A percentile compares a stretch with the other conserved stretches of the same genome.
phyloP scores from a whole-genome alignment of 306 rosid genomes.

The Echinosophora koreensis region DNA sequence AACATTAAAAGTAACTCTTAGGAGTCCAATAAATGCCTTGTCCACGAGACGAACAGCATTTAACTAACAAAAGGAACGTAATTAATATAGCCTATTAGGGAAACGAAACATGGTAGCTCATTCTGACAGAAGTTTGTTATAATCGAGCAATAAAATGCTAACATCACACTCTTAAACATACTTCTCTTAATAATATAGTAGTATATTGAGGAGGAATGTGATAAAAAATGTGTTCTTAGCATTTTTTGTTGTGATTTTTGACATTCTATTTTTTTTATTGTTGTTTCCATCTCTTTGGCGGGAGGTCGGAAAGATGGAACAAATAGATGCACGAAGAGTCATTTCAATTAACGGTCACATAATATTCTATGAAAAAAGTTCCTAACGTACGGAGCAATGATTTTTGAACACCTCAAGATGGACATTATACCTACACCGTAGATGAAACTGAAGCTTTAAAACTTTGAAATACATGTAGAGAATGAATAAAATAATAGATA shows the following conservation, averaged over 20 bases:
- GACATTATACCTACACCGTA: too few relatives aligned
- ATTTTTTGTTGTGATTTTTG: conserved; percentile 51
- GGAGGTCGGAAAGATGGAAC: conserved; percentile 49
- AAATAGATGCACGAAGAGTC: conserved; percentile 58
- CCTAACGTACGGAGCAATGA: not conserved
- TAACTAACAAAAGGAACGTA: conserved; percentile 24
- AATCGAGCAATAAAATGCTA: too few relatives aligned
- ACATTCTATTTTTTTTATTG: conserved; percentile 49
- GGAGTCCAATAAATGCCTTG: not conserved
- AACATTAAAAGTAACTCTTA: conserved; percentile 32
- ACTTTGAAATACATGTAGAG: too few relatives aligned
- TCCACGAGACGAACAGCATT: conserved; percentile 4
- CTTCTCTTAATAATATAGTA: too few relatives aligned
- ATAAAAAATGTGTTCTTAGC: too few relatives aligned
- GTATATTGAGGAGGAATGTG: too few relatives aligned
- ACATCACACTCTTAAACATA: too few relatives aligned
- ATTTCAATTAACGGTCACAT: conserved; percentile 44
- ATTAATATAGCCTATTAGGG: not conserved
- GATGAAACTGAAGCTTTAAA: too few relatives aligned
- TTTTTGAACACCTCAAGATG: too few relatives aligned
- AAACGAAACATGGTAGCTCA: conserved; percentile 21
- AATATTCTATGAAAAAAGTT: conserved; percentile 50
- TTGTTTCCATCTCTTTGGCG: conserved; percentile 55
- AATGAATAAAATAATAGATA: too few relatives aligned
- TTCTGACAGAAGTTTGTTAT: not conserved